Percentiles rank a stretch among this genome's conserved stretches.
Evolutionary conservation across 148 eudicot genomes (phyloP).

Genomic region (Silene latifolia): DNA sequence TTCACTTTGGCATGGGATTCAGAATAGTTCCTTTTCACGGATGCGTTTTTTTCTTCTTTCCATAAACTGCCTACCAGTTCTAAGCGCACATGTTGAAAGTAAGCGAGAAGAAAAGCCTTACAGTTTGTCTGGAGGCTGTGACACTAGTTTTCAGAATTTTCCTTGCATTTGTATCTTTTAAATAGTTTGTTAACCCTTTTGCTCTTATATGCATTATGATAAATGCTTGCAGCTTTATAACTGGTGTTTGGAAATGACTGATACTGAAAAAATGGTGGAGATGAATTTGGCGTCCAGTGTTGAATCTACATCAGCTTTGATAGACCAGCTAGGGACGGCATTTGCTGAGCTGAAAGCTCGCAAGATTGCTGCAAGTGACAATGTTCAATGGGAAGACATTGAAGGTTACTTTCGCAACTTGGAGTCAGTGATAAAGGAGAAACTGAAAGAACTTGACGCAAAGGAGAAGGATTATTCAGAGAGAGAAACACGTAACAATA

Average conservation of each 20-base stretch:
- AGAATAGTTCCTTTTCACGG: neutral
- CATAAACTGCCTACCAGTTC: neutral
- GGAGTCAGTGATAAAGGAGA: slow-evolving; percentile 38
- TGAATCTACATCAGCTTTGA: slow-evolving; percentile 35
- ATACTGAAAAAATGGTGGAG: slow-evolving; percentile 27
- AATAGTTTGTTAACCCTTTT: neutral
- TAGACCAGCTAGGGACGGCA: slow-evolving; percentile 47
- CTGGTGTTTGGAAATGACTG: slow-evolving; percentile 36
- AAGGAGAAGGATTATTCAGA: slow-evolving; percentile 46
- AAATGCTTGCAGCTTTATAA: slow-evolving; percentile 20
- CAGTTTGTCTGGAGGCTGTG: neutral
- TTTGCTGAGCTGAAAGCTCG: slow-evolving; percentile 45
- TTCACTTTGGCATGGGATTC: neutral
- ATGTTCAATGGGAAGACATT: slow-evolving; percentile 40
- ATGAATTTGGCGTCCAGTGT: slow-evolving; percentile 19
- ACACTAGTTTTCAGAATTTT: neutral
- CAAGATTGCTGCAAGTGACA: slow-evolving; percentile 28
- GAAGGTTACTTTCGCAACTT: slow-evolving; percentile 40
- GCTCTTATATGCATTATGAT: slow-evolving; percentile 10
- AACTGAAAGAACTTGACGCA: slow-evolving; percentile 40
- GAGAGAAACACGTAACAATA: slow-evolving; percentile 31
- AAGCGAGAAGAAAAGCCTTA: neutral
- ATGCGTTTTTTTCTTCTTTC: neutral
- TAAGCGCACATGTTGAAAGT: neutral
- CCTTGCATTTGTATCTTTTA: neutral